These are phyloP conservation scores for Rhododendron kiyosumense DNA, from an alignment of 148 eudicot genomes.

Conservation along the genomic window DNA sequence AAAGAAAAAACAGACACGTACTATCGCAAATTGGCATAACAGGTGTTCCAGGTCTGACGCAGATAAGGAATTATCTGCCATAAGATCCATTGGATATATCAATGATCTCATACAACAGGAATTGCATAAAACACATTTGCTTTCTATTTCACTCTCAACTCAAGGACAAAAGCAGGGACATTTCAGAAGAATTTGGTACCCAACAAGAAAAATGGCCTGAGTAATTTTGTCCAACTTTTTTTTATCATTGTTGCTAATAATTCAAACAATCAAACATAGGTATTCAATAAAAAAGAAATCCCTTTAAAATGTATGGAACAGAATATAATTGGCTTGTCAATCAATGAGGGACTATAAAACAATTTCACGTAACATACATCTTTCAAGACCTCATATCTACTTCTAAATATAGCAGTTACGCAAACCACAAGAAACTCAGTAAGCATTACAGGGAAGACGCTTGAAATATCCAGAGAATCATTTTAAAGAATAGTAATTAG, in stretches of 20 bases:
- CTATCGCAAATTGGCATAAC: not conserved
- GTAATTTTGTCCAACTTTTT: not conserved
- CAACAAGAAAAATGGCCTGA: not conserved
- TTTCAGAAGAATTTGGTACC: not conserved
- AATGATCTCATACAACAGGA: not conserved
- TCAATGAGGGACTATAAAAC: not conserved
- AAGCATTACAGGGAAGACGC: not conserved
- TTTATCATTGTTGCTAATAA: not conserved
- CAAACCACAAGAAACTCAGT: not conserved
- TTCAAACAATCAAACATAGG: not conserved
- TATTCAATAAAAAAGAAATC: not conserved
- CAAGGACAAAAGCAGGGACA: not conserved
- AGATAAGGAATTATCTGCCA: not conserved
- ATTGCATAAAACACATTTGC: not conserved
- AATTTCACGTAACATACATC: not conserved
- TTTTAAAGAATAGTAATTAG: not conserved
- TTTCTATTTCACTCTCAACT: not conserved
- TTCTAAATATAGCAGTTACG: not conserved
- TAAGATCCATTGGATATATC: not conserved
- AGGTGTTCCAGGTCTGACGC: not conserved
- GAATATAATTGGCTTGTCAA: not conserved
- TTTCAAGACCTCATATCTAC: not conserved
- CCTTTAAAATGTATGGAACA: not conserved
- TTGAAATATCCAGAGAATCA: not conserved
- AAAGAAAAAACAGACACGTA: not conserved